phyloP scores from a whole-genome alignment of 768 basidiomycete genomes.

The Hydnomerulius pinastri region DNA sequence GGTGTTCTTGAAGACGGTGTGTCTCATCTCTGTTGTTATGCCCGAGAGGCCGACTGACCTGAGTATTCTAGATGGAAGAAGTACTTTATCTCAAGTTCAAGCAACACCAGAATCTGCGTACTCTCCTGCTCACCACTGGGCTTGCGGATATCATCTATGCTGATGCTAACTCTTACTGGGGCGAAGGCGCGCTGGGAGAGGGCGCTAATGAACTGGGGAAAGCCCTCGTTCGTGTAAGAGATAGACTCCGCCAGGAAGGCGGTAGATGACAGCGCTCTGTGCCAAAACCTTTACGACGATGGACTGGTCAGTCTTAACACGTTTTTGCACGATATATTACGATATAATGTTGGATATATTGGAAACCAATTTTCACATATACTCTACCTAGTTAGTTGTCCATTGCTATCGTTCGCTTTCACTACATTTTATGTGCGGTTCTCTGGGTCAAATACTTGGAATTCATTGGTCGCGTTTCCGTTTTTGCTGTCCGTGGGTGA shows the following conservation, averaged over 20 bases:
- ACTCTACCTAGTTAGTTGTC: conserved; percentile 1
- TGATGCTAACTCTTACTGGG: conserved; percentile 70
- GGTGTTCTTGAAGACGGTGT: conserved; percentile 51
- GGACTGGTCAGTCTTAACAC: background rate
- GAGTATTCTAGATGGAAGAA: conserved; percentile 57
- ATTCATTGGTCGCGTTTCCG: conserved; percentile 10
- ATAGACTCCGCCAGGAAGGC: conserved; percentile 39
- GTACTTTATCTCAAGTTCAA: conserved; percentile 68
- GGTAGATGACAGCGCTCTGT: conserved; percentile 6
- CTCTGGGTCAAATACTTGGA: background rate
- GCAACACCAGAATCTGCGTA: conserved; percentile 64
- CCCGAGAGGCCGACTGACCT: background rate
- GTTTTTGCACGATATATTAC: background rate
- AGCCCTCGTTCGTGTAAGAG: conserved; percentile 56
- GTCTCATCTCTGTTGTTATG: conserved; percentile 19
- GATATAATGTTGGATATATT: background rate
- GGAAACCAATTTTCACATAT: background rate
- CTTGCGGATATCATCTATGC: conserved; percentile 51
- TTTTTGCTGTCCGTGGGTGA: conserved; percentile 11
- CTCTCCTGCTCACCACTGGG: conserved; percentile 55
- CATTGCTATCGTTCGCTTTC: conserved; percentile 2
- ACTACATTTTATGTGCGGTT: too few relatives aligned
- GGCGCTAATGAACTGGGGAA: conserved; percentile 68
- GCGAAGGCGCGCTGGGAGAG: conserved; percentile 49
- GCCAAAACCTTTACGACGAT: background rate